These are phyloP conservation scores for Clavispora phyllophila DNA, from an alignment of 805 yeast genomes.

Conservation along the genomic window DNA sequence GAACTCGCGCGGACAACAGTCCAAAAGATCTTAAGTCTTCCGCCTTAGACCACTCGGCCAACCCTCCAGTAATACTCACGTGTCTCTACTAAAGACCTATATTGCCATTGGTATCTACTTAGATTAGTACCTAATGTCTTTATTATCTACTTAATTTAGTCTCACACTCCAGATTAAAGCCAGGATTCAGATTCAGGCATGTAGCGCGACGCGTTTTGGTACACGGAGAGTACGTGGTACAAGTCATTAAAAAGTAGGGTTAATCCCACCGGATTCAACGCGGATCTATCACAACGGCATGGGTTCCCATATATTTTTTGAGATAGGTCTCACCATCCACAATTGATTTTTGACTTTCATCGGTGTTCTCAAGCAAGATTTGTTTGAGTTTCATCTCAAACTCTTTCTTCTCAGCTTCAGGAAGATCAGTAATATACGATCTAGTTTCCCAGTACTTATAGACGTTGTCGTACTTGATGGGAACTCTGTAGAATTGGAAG, in stretches of 20 bases:
- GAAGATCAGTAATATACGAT: conserved; percentile 46
- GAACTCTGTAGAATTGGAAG: conserved; percentile 24
- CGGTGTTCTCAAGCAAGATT: background rate
- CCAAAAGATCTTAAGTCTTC: conserved; percentile 48
- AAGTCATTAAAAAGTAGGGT: background rate
- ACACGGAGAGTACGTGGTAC: too few relatives aligned
- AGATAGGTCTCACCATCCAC: conserved; percentile 4
- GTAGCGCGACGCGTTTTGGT: too few relatives aligned
- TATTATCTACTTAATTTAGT: too few relatives aligned
- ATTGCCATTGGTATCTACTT: background rate
- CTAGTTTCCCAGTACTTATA: conserved; percentile 52
- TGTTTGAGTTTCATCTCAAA: conserved; percentile 18
- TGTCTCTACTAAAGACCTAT: background rate
- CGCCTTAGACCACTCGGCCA: conserved; percentile 53
- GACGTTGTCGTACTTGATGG: conserved; percentile 29
- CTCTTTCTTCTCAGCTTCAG: conserved; percentile 29
- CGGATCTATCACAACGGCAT: conserved; percentile 1
- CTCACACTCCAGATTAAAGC: too few relatives aligned
- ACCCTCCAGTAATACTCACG: conserved; percentile 29
- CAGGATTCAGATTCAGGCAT: too few relatives aligned
- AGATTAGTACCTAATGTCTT: too few relatives aligned
- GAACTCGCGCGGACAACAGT: conserved; percentile 49
- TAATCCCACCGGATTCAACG: background rate
- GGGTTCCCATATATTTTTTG: background rate
- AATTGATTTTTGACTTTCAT: conserved; percentile 11